Conservation (phyloP, 176 grass and related monocot species). For the Oryza coarctata region DNA sequence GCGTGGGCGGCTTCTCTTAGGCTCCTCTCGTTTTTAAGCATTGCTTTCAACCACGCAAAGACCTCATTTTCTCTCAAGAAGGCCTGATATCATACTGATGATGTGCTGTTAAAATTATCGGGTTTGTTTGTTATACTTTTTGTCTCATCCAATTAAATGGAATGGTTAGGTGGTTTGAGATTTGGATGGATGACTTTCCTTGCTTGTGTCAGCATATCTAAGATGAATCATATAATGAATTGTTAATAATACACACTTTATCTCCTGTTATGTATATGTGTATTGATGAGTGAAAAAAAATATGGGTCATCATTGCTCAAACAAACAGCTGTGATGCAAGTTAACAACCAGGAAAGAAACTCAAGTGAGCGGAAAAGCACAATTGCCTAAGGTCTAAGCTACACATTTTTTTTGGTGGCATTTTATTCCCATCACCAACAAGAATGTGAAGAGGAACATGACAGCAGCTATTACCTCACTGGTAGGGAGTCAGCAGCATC, state of each 20-base stretch:
- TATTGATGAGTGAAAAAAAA: too few relatives aligned
- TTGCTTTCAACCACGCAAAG: neutral
- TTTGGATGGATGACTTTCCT: neutral
- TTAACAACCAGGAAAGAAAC: neutral
- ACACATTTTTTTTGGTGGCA: too few relatives aligned
- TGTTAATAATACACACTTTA: neutral
- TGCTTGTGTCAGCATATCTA: neutral
- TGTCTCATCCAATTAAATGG: neutral
- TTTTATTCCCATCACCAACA: slow-evolving; percentile 5
- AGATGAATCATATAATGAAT: neutral
- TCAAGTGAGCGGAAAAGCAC: too few relatives aligned
- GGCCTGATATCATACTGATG: neutral
- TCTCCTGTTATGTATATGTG: neutral
- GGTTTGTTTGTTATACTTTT: neutral
- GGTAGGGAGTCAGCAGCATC: neutral
- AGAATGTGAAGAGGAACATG: too few relatives aligned
- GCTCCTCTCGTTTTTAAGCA: neutral
- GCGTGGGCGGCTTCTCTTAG: slow-evolving; percentile 19
- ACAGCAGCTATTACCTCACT: neutral
- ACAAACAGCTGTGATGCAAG: too few relatives aligned
- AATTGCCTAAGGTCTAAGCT: too few relatives aligned
- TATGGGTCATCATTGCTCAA: neutral
- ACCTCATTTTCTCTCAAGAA: neutral
- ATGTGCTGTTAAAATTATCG: neutral
- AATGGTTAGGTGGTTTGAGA: neutral